Conservation (phyloP, 2,329 filamentous ascomycete genomes). For the Fusarium palustre region DNA sequence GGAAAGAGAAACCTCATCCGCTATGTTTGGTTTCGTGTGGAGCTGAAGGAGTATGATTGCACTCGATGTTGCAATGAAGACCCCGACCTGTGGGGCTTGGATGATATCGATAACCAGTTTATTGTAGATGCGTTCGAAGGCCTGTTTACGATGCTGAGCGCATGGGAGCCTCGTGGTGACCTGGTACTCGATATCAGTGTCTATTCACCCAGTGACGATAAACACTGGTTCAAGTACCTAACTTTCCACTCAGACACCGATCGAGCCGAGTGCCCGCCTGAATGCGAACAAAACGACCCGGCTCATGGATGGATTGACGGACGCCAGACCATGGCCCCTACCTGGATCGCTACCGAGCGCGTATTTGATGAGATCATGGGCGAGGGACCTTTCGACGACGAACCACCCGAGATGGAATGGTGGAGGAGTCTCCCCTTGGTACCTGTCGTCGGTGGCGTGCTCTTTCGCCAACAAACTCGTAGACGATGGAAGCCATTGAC, state of each 20-base stretch:
- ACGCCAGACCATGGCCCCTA: constrained; percentile 37
- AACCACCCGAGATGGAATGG: constrained; percentile 48
- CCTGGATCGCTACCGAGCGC: constrained; percentile 27
- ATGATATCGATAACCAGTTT: too few species aligned
- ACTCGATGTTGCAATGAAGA: constrained; percentile 4
- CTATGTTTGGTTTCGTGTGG: constrained; percentile 49
- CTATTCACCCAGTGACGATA: constrained; percentile 53
- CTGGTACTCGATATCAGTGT: constrained; percentile 54
- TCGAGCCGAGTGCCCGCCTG: constrained; percentile 20
- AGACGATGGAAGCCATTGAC: constrained; percentile 51
- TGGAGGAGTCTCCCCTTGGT: constrained; percentile 52
- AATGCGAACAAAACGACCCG: constrained; percentile 40
- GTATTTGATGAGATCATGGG: constrained; percentile 49
- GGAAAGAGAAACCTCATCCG: constrained; percentile 41
- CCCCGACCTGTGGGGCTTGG: too few species aligned
- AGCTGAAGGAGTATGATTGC: constrained; percentile 46
- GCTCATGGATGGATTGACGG: constrained; percentile 50
- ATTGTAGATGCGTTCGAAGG: background rate
- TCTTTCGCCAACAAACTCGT: constrained; percentile 54
- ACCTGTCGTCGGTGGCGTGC: constrained; percentile 49
- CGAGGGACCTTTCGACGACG: too few species aligned
- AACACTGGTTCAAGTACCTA: constrained; percentile 54
- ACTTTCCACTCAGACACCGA: constrained; percentile 41
- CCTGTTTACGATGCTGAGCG: constrained; percentile 49
- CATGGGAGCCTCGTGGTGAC: constrained; percentile 49